Conservation (phyloP, 2,329 filamentous ascomycete genomes). For the Fusarium sterilihyphosum region DNA sequence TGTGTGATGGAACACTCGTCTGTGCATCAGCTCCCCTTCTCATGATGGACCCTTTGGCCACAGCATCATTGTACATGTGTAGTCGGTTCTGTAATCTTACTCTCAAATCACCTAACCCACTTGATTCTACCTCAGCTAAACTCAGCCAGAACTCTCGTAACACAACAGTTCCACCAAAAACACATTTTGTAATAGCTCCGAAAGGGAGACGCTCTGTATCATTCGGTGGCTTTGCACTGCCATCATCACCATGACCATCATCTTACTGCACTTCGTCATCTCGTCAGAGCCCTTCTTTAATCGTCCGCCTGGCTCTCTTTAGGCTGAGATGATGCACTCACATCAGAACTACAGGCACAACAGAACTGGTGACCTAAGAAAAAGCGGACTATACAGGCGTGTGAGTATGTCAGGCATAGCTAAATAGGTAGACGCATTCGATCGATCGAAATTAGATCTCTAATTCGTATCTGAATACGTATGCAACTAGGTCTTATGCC, state of each 20-base stretch:
- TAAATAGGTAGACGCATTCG: slow-evolving; percentile 5
- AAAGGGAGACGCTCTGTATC: background rate
- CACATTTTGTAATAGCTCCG: background rate
- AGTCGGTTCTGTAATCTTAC: slow-evolving; percentile 1
- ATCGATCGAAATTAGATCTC: slow-evolving; percentile 2
- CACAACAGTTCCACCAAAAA: background rate
- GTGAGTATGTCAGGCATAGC: slow-evolving; percentile 6
- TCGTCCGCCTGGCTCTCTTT: slow-evolving; percentile 23
- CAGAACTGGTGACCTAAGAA: slow-evolving; percentile 34
- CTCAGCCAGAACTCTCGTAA: background rate
- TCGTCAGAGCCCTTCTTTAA: slow-evolving; percentile 25
- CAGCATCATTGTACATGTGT: slow-evolving; percentile 18
- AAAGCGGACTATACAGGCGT: slow-evolving; percentile 7
- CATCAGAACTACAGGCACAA: slow-evolving; percentile 8
- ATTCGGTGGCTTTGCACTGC: slow-evolving; percentile 2
- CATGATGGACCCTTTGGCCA: background rate
- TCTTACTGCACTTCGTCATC: slow-evolving; percentile 4
- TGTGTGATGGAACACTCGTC: slow-evolving; percentile 2
- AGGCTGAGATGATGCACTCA: slow-evolving; percentile 12
- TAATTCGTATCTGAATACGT: slow-evolving; percentile 22
- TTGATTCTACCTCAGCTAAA: slow-evolving; percentile 12
- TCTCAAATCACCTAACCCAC: slow-evolving; percentile 19
- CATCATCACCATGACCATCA: slow-evolving; percentile 3
- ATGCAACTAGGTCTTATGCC: slow-evolving; percentile 23
- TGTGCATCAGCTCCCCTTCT: background rate